phyloP scores from a whole-genome alignment of 1,284 basidiomycete species.

The Farysia itapuensis region DNA sequence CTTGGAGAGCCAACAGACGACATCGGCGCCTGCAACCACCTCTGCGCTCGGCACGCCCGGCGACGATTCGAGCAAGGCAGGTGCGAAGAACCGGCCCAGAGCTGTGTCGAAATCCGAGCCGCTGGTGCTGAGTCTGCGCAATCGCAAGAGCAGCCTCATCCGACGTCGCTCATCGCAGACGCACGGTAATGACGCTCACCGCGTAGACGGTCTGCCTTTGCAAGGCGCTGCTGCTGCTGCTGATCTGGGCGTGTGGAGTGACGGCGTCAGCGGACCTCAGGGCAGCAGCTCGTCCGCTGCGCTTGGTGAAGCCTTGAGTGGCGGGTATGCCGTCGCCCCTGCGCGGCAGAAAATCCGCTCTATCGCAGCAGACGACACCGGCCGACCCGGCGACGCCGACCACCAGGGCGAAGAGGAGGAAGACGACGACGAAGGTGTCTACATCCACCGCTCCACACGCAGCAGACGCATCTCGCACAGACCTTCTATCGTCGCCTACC shows the following conservation, averaged over 20 bases:
- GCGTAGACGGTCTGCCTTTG: too few species aligned
- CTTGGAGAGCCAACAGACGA: slow-evolving; percentile 10
- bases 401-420: slow-evolving; percentile 7
- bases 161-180: background rate
- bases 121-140: slow-evolving; percentile 35
- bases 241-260: slow-evolving; percentile 15
- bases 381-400: background rate
- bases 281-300: slow-evolving; percentile 12
- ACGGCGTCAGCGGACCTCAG: slow-evolving; percentile 24
- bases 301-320: slow-evolving; percentile 25
- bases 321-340: slow-evolving; percentile 17
- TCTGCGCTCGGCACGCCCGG: slow-evolving; percentile 9
- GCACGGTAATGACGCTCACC: background rate
- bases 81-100: slow-evolving; percentile 6
- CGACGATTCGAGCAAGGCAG: background rate
- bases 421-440: slow-evolving; percentile 31
- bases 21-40: slow-evolving; percentile 11
- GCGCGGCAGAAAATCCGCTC: slow-evolving; percentile 1
- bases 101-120: slow-evolving; percentile 29
- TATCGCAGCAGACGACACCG: background rate
- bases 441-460: slow-evolving; percentile 27
- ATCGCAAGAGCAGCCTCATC: slow-evolving; percentile 27
- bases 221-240: background rate
- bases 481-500: background rate
- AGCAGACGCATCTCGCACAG: background rate